Base-by-base conservation (phyloP, 495 filamentous ascomycete species). In the Parathielavia appendiculata region DNA sequence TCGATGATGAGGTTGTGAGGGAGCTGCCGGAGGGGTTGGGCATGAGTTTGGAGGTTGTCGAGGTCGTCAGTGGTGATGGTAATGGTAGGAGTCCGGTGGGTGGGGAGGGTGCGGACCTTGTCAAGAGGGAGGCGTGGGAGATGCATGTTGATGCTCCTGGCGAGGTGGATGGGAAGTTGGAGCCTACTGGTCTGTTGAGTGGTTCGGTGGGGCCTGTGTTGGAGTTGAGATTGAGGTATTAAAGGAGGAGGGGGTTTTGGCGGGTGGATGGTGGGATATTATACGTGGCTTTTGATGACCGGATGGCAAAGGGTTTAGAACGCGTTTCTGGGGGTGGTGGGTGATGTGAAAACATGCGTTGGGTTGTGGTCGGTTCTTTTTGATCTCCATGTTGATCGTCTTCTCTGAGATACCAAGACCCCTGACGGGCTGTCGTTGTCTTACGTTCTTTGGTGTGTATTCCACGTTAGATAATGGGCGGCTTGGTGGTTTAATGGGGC, bases 1-100 rank as follows among this genome's bases (percentile, higher is more conserved):
- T 97, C 53, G 93, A 98, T 69, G 89, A 98, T 60, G 91, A 96
- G 48, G 85, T 93, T 32, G 84, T 98, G 19, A 81, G 81, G n/a
- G 87, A 91, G 69, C 77, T 97, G 16, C 79, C 85, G 0, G 93
- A 98, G 73, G 91, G 92, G 9, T 90, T 97, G 66, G 92, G 96
- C 65, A 92, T 98, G 85, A 79, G 63, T 2, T 71, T 83, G 47
- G 78, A 81, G 55, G 66, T 83, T 35, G 60, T 57, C 10, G 73
- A 79, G 49, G 61, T 80, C 13, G 60, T 67, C 32, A 49, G 51
- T 63, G 62, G 61, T 8, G 11, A 30, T 30, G 26, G 2, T 30
- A 6, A 6, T 30, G 26, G 26, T 30, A 6, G 6, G 26, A 30
- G 26, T 30, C 26, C 26, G 26, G 26, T 30, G 26, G 26, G 9